Evolutionary conservation across 2,329 filamentous ascomycete species (phyloP), one percentile per base, ranked within the genome.

Genomic region (Colletotrichum somersetense): DNA sequence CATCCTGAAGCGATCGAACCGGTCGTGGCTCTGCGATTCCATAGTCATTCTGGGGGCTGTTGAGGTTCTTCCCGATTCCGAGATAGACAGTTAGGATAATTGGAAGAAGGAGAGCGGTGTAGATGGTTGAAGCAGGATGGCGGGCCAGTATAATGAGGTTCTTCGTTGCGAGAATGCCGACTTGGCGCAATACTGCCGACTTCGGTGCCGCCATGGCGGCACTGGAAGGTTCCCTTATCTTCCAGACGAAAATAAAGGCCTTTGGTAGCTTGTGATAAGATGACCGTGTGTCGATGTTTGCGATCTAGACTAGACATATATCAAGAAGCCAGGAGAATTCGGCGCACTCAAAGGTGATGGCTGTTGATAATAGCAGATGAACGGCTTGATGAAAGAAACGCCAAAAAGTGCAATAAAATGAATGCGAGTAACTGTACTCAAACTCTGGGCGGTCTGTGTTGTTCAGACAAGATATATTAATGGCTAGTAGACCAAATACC

Each of bases 21-120:
- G 91, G 85, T 6, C 82, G 84, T 0, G 89, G 80, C 0, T 85
- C 79, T 56, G 91, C 92, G 75, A 97, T 90, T 55, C 95, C 95
- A 77, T 88, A 97, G 3, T 87, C 83, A 1, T 92, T 92, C 1
- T 93, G 92, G 0, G 94, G 92, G 4, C 95, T 88, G 77, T 97
- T 96, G 74, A 97, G 89, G 79, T 95, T 95, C 75, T 93, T 91
- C 12, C 93, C 92, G 79, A 92, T 96, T 62, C 85, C 88, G 67
- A 92, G 85, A 75, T 91, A 90, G 23, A 86, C 81, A 50, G 88
- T 86, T 58, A 92, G 81, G 42, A 88, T 77, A 30, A 92, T 80
- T 1, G 91, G 91, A 0, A 92, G 83, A 20, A 91, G 38, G 52
- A 92, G 85, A 3, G 89, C 87, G 75, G 89, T 88, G 73, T 89